Evolutionary conservation across 192 early-diverging fungal genomes (phyloP), one percentile per base, ranked within the genome.

Genomic region (Spizellomyces sp.): DNA sequence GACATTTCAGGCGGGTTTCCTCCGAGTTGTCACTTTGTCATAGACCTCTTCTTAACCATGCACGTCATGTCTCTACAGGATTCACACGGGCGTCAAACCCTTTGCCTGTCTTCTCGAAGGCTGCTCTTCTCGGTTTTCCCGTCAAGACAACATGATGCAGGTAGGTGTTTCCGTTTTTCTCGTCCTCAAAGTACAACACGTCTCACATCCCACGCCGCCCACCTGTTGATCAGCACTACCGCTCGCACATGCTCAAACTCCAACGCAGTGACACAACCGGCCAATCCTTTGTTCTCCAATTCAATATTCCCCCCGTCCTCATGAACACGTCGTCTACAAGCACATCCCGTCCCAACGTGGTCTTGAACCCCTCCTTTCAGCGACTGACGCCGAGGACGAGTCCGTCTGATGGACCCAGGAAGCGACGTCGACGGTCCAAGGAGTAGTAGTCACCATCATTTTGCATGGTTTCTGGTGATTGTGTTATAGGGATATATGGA

Each of bases 61-160:
- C 62, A 43, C 36, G 45, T 8, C 15, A 69, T 9, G 41, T 10
- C 27, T 36, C 27, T 36, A 36, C 27, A 55, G 77, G 10, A 78
- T 78, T 45, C 77, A 78, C 66, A 71, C 77, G 9, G 77, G 77
- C 6, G 48, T 64, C 8, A 74, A 75, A 48, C 77, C 77, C 8
- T 78, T 62, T 62, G 44, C 48, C 21, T 78, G 77, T 46, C 64
- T 70, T 42, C 61, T 78, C 47, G 19, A 10, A 5, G 77, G 59
- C 27, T 78, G 77, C 67, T 5, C 19, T 10, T 41, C 65, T 45
- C 50, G 58, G 7, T 78, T 78, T 56, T 78, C 77, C 12, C 45
- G 77, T 19, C 77, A 78, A 27, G 77, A 78, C 54, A 78, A 78
- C 61, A 75, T 75, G 71, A 78, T 78, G 77, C 77, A 77, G 67